These are phyloP conservation scores for Didymellaceae sp. DNA, from an alignment of 2,329 filamentous ascomycete species.

Conservation along the genomic window DNA sequence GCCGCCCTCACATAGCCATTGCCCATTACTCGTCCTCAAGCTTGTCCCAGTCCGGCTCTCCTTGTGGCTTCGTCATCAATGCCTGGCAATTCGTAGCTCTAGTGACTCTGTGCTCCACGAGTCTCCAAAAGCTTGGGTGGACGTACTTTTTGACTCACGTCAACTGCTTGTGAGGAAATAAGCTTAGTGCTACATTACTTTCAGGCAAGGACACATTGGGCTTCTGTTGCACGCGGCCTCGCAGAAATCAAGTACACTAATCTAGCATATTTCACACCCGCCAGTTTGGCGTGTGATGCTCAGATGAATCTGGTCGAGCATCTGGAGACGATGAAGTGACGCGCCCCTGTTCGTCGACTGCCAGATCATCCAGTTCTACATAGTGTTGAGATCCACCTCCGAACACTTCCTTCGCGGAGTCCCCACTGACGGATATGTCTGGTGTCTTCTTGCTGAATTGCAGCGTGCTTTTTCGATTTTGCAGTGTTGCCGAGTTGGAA, in stretches of 20 bases:
- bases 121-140: not conserved
- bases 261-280: not conserved
- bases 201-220: not conserved
- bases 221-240: not conserved
- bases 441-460: conserved; percentile 1
- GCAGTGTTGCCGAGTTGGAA: not conserved
- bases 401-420: not conserved
- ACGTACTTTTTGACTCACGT: not conserved
- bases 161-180: not conserved
- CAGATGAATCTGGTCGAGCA: conserved; percentile 1
- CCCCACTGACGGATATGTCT: not conserved
- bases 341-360: not conserved
- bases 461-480: not conserved
- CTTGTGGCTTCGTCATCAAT: not conserved
- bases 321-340: not conserved
- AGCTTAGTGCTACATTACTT: not conserved
- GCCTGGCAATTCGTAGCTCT: not conserved
- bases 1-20: not conserved
- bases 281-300: not conserved
- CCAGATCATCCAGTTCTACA: conserved; percentile 1
- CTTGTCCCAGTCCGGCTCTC: no score
- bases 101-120: not conserved
- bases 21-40: no score
- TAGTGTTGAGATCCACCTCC: not conserved
- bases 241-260: not conserved